Conservation (phyloP, 2,329 filamentous ascomycete species). For the Ustilaginoidea virens region DNA sequence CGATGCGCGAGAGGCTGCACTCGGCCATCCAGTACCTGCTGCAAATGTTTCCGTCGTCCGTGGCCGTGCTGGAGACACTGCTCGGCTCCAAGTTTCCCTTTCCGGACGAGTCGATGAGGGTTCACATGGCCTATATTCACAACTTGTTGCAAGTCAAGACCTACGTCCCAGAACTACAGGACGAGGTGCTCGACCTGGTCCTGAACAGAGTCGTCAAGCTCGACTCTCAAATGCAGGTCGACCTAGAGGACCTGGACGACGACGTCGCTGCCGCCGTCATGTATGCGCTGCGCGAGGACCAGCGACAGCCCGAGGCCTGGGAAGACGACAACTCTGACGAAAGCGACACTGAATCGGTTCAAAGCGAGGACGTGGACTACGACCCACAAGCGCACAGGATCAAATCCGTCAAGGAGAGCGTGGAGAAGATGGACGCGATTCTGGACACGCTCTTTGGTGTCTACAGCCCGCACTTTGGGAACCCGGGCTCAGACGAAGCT, state of each 20-base stretch:
- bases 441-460: conserved; percentile 78
- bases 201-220: conserved; percentile 82
- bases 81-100: conserved; percentile 59
- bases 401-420: conserved; percentile 60
- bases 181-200: conserved; percentile 69
- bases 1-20: conserved; percentile 62
- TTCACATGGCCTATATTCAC: conserved; percentile 76
- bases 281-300: conserved; percentile 24
- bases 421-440: conserved; percentile 82
- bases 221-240: conserved; percentile 87
- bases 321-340: conserved; percentile 40
- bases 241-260: conserved; percentile 85
- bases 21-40: conserved; percentile 60
- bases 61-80: conserved; percentile 51
- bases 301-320: conserved; percentile 14
- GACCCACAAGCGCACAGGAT: conserved; percentile 48
- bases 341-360: conserved; percentile 56
- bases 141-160: conserved; percentile 66
- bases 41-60: conserved; percentile 66
- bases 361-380: conserved; percentile 53
- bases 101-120: conserved; percentile 57
- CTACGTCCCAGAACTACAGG: conserved; percentile 63
- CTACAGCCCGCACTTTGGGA: conserved; percentile 58
- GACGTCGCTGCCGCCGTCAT: conserved; percentile 64
- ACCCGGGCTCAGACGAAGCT: conserved; percentile 52